Evolutionary conservation across 2,329 filamentous ascomycete species (phyloP), one percentile per base, ranked within the genome.

Genomic region (Cercospora zeae-maydis): DNA sequence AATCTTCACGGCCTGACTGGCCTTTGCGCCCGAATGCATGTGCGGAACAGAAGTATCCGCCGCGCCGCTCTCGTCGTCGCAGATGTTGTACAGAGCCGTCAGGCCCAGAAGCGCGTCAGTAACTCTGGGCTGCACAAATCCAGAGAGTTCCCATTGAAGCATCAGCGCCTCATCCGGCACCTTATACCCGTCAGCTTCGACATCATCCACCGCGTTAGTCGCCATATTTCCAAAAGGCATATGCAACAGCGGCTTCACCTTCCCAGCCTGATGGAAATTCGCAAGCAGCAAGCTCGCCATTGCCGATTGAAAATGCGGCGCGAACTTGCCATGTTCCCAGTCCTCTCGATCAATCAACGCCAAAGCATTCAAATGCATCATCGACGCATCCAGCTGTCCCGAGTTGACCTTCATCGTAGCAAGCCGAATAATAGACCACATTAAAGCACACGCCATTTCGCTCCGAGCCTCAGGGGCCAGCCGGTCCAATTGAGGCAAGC

Each of bases 401-500:
- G 62, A 51, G 21, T 66, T 66, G 36, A 63, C 58, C 27, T 66
- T 66, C 14, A 66, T 63, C 13, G 63, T 66, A 8, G 59, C 64
- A 8, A 67, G 64, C 9, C 64, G 62, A 16, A 66, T 64, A 5
- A 67, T 67, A 4, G 63, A 36, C 63, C 64, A 67, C 27, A 61
- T 58, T 47, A 67, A 30, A 14, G 57, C 39, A 16, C 62, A 62
- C 1, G 59, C 60, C n/a, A 55, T 24, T 24, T 58, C 33, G 19
- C 45, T 54, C 3, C 62, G 63, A 7, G 62, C 52, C 10, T 19
- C 30, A 1, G 42, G 24, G 6, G 34, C 49, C 6, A 63, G 39
- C 3, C n/a, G 36, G 10, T 58, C 42, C 3, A 64, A 47, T 27
- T 56, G 33, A 13, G 47, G 37, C 6, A 67, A 34, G 11, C 58